Conservation (phyloP, 306 rosid species). For the Pyrus betulifolia region DNA sequence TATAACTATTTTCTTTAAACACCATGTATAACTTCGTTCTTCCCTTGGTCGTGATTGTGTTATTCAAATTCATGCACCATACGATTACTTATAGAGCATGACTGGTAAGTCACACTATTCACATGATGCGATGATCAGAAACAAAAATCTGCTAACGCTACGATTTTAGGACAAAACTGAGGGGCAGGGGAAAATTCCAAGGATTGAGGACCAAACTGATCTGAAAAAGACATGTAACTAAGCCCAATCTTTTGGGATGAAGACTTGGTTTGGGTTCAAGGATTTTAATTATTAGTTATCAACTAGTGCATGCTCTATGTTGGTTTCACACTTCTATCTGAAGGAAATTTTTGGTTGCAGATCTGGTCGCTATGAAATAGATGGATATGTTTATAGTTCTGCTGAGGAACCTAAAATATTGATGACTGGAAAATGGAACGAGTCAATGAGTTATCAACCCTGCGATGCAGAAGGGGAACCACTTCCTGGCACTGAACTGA, state of each 20-base stretch:
- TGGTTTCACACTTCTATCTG: background rate
- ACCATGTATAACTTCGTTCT: background rate
- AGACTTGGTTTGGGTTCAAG: background rate
- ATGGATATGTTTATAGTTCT: conserved; percentile 82
- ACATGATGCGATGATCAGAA: background rate
- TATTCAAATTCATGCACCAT: background rate
- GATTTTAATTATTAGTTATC: background rate
- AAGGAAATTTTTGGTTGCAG: conserved; percentile 27
- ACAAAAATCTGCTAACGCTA: background rate
- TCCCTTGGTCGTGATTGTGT: background rate
- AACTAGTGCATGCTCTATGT: background rate
- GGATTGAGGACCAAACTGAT: background rate
- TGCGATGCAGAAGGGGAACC: conserved; percentile 94
- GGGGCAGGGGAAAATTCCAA: background rate
- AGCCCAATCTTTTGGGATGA: background rate
- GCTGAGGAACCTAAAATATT: conserved; percentile 79
- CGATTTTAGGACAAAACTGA: background rate
- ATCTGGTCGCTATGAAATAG: conserved; percentile 92
- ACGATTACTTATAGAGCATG: background rate
- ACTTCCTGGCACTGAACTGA: conserved; percentile 70
- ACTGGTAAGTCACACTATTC: background rate
- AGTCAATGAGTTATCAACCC: conserved; percentile 69
- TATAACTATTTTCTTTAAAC: background rate
- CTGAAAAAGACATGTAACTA: background rate
- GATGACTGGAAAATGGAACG: conserved; percentile 95